Evolutionary conservation across 2,329 filamentous ascomycete genomes (phyloP), one percentile per base, ranked within the genome.

Genomic region (Sarocladium brachiariae): DNA sequence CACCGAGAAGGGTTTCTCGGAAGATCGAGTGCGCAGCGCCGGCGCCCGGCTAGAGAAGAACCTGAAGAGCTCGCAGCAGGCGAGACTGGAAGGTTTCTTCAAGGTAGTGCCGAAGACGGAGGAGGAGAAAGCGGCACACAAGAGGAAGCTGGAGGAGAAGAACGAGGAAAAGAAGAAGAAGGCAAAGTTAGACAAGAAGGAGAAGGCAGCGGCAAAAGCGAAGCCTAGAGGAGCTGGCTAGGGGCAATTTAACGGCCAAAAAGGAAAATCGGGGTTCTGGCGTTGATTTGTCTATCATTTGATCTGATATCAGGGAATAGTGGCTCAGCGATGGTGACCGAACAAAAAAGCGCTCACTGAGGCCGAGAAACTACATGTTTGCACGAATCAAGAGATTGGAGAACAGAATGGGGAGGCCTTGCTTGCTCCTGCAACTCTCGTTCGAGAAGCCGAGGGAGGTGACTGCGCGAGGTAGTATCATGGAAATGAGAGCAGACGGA

Each of bases 1-100:
- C 3, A 82, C 82, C 5, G 93, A 97, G 63, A 99, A 99, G 72
- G 93, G 91, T 1, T 99, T 99, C 76, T 95, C 84, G 25, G 95
- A 99, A 65, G 93, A 99, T 63, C 80, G 93, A 16, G 93, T 99
- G 8, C 81, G 91, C 33, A 81, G 78, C 38, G 92, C 79, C 24
- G 91, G 87, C 1, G 78, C 83, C 2, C 81, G 89, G 51, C 71
- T 99, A 52, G 81, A 87, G 65, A 99, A 97, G 78, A 93, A 90
- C 59, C 73, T 95, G 57, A 96, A 96, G 77, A 86, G 80, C 46
- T 86, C 86, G 24, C 93, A 97, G 68, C 93, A 99, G 71, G 86
- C 88, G 24, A 80, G 93, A 19, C 74, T 99, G 2, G 92, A 97
- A 64, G 93, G 93, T 0, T 99, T 99, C 74, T 99, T 99, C 78